Conservation (phyloP, 2,329 filamentous ascomycete species). For the Hypoxylon sp. region DNA sequence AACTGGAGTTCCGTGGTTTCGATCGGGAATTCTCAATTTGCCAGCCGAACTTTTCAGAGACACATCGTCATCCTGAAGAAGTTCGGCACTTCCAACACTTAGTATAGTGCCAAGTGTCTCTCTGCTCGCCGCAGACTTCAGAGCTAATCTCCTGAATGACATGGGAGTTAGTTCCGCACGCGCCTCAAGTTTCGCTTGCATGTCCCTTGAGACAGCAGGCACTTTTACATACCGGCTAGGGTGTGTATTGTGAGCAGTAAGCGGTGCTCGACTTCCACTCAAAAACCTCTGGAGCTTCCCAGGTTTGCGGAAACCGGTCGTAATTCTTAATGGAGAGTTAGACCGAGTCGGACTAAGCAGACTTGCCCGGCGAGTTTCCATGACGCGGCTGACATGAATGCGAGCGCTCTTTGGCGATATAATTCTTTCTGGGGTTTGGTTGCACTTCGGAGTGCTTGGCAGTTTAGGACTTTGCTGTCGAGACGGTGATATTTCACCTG, state of each 20-base stretch:
- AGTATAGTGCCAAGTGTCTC: constrained; percentile 67
- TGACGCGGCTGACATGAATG: constrained; percentile 33
- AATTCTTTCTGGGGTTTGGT: constrained; percentile 32
- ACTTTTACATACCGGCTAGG: constrained; percentile 53
- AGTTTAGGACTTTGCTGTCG: constrained; percentile 26
- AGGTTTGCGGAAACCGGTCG: constrained; percentile 56
- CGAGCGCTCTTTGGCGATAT: constrained; percentile 45
- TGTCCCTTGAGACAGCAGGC: constrained; percentile 57
- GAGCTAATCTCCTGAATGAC: constrained; percentile 56
- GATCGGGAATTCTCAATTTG: constrained; percentile 22
- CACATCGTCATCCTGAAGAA: constrained; percentile 48
- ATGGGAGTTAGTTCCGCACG: constrained; percentile 55
- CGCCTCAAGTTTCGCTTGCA: constrained; percentile 57
- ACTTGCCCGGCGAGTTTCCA: constrained; percentile 46
- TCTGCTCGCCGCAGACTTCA: constrained; percentile 61
- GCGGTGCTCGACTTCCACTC: constrained; percentile 54
- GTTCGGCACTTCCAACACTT: constrained; percentile 64
- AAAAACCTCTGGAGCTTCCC: constrained; percentile 61
- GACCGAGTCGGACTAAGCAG: constrained; percentile 53
- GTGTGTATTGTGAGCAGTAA: constrained; percentile 55
- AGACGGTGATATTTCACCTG: constrained; percentile 33
- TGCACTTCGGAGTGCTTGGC: constrained; percentile 3
- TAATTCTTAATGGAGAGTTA: constrained; percentile 55
- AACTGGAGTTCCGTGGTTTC: constrained; percentile 37
- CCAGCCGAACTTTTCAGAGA: constrained; percentile 18